Evolutionary conservation across 108 stramenopile genomes (phyloP).

Genomic region (Nitzschia putrida): DNA sequence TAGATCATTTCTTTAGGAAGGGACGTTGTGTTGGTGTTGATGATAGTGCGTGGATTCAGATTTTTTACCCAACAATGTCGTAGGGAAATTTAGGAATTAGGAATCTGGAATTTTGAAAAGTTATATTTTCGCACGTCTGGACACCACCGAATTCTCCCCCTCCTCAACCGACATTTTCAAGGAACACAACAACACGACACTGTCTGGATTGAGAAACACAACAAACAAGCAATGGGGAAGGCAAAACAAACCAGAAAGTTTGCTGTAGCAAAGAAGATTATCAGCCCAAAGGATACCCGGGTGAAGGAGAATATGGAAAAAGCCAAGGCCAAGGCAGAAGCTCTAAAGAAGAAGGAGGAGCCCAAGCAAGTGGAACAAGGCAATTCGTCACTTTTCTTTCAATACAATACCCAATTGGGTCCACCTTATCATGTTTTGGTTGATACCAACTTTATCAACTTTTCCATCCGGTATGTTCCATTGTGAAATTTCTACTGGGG

Average conservation of each 20-base stretch:
- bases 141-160: no score
- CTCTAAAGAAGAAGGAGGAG: slow-evolving; percentile 56
- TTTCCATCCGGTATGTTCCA: slow-evolving; percentile 81
- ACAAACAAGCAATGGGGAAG: slow-evolving; percentile 78
- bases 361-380: slow-evolving; percentile 86
- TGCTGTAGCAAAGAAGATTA: slow-evolving; percentile 90
- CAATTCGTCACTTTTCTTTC: slow-evolving; percentile 93
- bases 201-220: background rate
- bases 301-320: slow-evolving; percentile 74
- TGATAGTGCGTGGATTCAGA: no score
- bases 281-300: slow-evolving; percentile 87
- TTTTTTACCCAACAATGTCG: no score
- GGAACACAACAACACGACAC: background rate
- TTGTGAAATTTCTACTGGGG: background rate
- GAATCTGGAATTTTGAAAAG: no score
- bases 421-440: slow-evolving; percentile 98
- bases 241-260: slow-evolving; percentile 93
- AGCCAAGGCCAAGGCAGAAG: slow-evolving; percentile 52
- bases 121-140: no score
- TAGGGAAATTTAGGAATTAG: no score
- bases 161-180: no score
- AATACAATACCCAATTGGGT: slow-evolving; percentile 96
- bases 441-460: slow-evolving; percentile 99
- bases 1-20: no score
- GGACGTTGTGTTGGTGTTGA: no score